Percentiles rank a stretch among this genome's conserved stretches.
Evolutionary conservation across 345 rosid species (phyloP).

Genomic region (Linum tenue): DNA sequence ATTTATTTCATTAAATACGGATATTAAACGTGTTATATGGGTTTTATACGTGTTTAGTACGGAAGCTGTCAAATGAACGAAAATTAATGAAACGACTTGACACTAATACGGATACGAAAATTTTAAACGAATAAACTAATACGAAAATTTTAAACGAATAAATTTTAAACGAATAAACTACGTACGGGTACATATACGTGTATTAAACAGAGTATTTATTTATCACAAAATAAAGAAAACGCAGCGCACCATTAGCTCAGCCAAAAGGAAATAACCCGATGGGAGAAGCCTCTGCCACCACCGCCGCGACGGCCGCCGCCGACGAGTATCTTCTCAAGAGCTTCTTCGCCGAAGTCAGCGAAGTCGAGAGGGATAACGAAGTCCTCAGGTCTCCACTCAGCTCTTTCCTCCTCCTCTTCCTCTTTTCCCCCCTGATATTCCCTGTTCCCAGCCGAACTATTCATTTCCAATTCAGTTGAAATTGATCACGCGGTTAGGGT

Average conservation of each 20-base stretch:
- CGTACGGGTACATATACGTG: too few relatives aligned
- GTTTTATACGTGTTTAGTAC: too few relatives aligned
- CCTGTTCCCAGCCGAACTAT: constrained; percentile 1
- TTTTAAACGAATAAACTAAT: too few relatives aligned
- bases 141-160: too few relatives aligned
- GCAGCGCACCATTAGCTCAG: neutral
- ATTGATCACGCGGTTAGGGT: constrained; percentile 23
- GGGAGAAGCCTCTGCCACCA: constrained; percentile 30
- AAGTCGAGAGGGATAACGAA: constrained; percentile 94
- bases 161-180: too few relatives aligned
- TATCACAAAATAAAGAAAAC: neutral
- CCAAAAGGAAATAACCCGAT: constrained; percentile 15
- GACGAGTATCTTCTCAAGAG: constrained; percentile 81
- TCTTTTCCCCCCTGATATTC: neutral
- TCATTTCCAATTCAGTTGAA: neutral
- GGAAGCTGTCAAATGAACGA: too few relatives aligned
- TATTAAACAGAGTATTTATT: too few relatives aligned
- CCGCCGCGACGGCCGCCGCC: constrained; percentile 23
- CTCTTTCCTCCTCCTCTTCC: neutral
- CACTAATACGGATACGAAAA: too few relatives aligned
- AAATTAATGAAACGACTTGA: too few relatives aligned
- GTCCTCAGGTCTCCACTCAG: constrained; percentile 51
- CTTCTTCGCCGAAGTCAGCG: constrained; percentile 93
- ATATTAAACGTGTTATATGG: too few relatives aligned
- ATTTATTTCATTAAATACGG: too few relatives aligned